Evolutionary conservation across 306 rosid genomes (phyloP).

Genomic region (Leucaena leucocephala): DNA sequence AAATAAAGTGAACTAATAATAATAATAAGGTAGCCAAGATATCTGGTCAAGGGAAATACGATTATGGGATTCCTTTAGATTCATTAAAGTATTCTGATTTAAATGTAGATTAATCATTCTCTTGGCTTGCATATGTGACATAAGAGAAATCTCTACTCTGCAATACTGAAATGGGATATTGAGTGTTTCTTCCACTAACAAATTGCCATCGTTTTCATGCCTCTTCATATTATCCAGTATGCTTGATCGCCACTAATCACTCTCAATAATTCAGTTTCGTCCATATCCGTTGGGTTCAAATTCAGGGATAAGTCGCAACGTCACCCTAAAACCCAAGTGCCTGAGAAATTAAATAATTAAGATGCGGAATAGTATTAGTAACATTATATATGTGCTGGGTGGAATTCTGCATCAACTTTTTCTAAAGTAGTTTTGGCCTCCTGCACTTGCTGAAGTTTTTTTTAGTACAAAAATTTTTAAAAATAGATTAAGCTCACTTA

Average conservation of each 20-base stretch:
- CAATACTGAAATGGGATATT: neutral
- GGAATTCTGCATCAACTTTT: conserved; percentile 24
- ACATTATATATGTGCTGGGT: neutral
- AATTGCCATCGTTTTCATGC: neutral
- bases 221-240: neutral
- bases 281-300: neutral
- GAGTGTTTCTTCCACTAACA: conserved; percentile 10
- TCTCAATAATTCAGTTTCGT: neutral
- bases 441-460: neutral
- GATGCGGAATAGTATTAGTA: neutral
- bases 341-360: neutral
- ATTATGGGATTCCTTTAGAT: neutral
- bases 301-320: neutral
- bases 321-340: neutral
- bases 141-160: neutral
- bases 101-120: neutral
- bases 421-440: neutral
- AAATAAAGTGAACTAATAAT: neutral
- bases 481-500: no score
- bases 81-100: conserved; percentile 8
- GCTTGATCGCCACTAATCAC: neutral
- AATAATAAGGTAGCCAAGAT: neutral
- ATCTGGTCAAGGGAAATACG: conserved; percentile 1
- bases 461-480: no score
- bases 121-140: neutral